Conservation (phyloP, 768 basidiomycete species). For the Pisolithus marmoratus region DNA sequence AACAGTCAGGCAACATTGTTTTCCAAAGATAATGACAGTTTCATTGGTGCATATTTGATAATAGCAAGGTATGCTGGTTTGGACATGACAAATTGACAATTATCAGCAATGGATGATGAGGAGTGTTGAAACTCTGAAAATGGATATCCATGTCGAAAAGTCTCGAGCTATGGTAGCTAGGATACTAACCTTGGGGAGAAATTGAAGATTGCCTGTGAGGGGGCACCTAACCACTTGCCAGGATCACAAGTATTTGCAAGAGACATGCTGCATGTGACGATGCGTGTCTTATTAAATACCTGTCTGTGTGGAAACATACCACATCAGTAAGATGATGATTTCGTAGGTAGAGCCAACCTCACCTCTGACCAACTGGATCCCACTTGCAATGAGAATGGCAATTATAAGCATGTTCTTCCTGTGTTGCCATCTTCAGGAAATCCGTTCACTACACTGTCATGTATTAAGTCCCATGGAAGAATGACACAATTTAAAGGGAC, state of each 20-base stretch:
- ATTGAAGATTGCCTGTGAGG: constrained; percentile 94
- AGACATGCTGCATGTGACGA: constrained; percentile 92
- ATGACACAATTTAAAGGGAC: neutral
- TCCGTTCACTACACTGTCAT: constrained; percentile 74
- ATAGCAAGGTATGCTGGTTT: constrained; percentile 96
- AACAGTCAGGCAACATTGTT: constrained; percentile 91
- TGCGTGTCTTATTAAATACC: constrained; percentile 87
- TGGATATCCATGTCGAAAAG: constrained; percentile 97
- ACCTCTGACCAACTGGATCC: constrained; percentile 93
- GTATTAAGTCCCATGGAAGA: neutral
- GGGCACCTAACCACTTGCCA: constrained; percentile 96
- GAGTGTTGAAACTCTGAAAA: constrained; percentile 89
- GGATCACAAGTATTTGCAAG: constrained; percentile 95
- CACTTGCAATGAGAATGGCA: constrained; percentile 90
- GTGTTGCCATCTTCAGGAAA: constrained; percentile 91
- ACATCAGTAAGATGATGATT: constrained; percentile 91
- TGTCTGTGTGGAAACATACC: constrained; percentile 92
- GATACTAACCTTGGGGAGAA: constrained; percentile 77
- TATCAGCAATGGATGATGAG: constrained; percentile 98
- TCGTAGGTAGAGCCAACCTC: constrained; percentile 96
- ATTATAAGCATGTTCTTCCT: constrained; percentile 94
- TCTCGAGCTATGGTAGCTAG: constrained; percentile 58
- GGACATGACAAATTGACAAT: constrained; percentile 98
- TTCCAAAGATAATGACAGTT: constrained; percentile 88
- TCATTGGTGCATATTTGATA: constrained; percentile 75